phyloP scores from a whole-genome alignment of 2,329 filamentous ascomycete genomes.

The Alternaria novae-zelandiae region DNA sequence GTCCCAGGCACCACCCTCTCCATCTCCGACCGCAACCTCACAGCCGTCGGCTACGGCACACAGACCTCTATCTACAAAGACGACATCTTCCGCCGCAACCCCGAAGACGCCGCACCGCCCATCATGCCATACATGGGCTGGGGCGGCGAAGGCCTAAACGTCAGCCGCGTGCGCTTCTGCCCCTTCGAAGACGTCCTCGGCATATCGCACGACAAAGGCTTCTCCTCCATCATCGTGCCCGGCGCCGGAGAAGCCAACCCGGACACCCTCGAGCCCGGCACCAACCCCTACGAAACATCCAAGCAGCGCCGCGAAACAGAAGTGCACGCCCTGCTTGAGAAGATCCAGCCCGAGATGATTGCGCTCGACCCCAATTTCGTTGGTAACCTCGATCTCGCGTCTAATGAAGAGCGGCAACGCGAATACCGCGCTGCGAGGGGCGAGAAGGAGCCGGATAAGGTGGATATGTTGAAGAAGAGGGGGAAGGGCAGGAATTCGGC shows the following conservation, averaged over 20 bases:
- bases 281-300: slow-evolving; percentile 89
- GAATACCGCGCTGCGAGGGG: slow-evolving; percentile 76
- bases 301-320: slow-evolving; percentile 94
- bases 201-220: slow-evolving; percentile 81
- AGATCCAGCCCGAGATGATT: slow-evolving; percentile 96
- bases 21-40: slow-evolving; percentile 87
- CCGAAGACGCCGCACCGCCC: slow-evolving; percentile 71
- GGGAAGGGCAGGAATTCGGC: slow-evolving; percentile 90
- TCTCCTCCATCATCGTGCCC: slow-evolving; percentile 87
- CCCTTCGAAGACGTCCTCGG: slow-evolving; percentile 94
- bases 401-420: slow-evolving; percentile 75
- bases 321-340: slow-evolving; percentile 88
- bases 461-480: slow-evolving; percentile 72
- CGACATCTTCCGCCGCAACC: slow-evolving; percentile 79
- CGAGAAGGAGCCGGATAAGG: slow-evolving; percentile 65
- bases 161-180: slow-evolving; percentile 88
- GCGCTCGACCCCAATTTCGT: slow-evolving; percentile 91
- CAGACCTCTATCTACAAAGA: slow-evolving; percentile 84
- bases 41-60: slow-evolving; percentile 90
- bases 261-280: slow-evolving; percentile 78
- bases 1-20: slow-evolving; percentile 82
- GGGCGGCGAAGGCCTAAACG: slow-evolving; percentile 81
- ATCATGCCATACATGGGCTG: slow-evolving; percentile 91
- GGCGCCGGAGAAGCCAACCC: slow-evolving; percentile 98
- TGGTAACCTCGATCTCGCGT: slow-evolving; percentile 82